Evolutionary conservation across 257 asterid species (phyloP).

Genomic region (Primulina tabacum): DNA sequence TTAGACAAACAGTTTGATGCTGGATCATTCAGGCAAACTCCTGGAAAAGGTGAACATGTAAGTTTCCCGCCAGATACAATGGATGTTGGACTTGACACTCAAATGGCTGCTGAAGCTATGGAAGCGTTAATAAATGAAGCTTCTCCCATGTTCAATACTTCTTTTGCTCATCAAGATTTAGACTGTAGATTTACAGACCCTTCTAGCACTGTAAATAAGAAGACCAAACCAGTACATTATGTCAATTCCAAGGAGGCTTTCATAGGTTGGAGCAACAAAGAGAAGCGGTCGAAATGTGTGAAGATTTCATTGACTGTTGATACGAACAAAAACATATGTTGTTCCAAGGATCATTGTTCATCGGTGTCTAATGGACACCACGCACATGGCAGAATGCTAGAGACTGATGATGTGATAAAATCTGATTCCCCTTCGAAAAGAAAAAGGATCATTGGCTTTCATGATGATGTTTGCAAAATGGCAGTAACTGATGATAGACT

Average conservation of each 20-base stretch:
- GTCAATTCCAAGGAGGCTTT: conserved; percentile 27
- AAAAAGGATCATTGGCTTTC: conserved; percentile 25
- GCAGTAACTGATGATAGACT: conserved; percentile 24
- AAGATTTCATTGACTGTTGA: conserved; percentile 27
- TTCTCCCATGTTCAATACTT: conserved; percentile 34
- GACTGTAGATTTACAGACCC: conserved; percentile 23
- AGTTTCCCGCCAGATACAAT: conserved; percentile 29
- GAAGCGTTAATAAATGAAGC: conserved; percentile 51
- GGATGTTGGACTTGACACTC: conserved; percentile 71
- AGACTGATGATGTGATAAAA: conserved; percentile 29
- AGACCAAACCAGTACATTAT: conserved; percentile 22
- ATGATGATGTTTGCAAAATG: conserved; percentile 23
- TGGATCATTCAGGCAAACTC: conserved; percentile 25
- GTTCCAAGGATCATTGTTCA: conserved; percentile 18
- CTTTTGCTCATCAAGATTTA: conserved; percentile 33
- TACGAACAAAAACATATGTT: conserved; percentile 15
- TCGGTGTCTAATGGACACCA: conserved; percentile 21
- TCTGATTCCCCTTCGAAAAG: conserved; percentile 26
- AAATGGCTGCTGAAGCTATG: conserved; percentile 93
- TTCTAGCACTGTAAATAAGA: conserved; percentile 20
- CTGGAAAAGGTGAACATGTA: conserved; percentile 31
- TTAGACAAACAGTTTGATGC: conserved; percentile 31
- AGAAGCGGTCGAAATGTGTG: conserved; percentile 37
- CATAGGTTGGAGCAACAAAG: conserved; percentile 36
- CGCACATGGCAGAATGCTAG: conserved; percentile 16